Evolutionary conservation across 805 yeast species (phyloP), one percentile per base, ranked within the genome.

Genomic region (Wickerhamomyces kurtzmanii): DNA sequence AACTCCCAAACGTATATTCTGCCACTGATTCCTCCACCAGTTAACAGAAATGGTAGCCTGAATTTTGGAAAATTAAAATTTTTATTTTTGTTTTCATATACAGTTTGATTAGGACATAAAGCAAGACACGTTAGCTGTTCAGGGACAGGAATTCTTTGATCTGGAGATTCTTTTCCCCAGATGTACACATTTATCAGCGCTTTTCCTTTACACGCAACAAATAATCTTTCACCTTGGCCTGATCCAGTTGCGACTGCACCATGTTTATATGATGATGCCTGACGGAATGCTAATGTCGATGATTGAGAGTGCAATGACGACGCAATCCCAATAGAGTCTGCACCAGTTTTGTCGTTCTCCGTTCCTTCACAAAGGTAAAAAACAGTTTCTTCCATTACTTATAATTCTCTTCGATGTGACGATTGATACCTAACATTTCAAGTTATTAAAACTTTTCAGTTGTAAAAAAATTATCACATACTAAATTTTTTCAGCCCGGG

Each of bases 1-100:
- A 87, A 47, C 42, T 85, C 94, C 97, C 97, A 89, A 1, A 87
- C 51, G 45, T 81, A 81, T 11, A 91, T 37, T 38, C 75, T 70
- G 9, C 97, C 97, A n/a, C 77, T 45, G 33, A 60, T 47, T 29
- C 91, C 65, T 34, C 89, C 86, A 24, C 79, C 94, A 6, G 74
- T 77, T 15, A 91, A 51, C 22, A 82, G 47, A 66, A 80, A 77
- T 13, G 80, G 79, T 21, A 66, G 45, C 36, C 70, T 56, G 46
- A 62, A 68, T 24, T 46, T 53, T 5, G 74, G 65, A 13, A 45
- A 30, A 11, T 38, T 34, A 15, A 36, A 37, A 9, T 51, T 45
- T 11, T 35, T 45, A 8, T 37, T 39, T 11, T 33, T 30, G 6
- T 38, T 38, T 2, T 24, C 36, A 5, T 37, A 26, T 15, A 40